phyloP scores from a whole-genome alignment of 371 early-diverging fungal species.

The Mortierella sp. region DNA sequence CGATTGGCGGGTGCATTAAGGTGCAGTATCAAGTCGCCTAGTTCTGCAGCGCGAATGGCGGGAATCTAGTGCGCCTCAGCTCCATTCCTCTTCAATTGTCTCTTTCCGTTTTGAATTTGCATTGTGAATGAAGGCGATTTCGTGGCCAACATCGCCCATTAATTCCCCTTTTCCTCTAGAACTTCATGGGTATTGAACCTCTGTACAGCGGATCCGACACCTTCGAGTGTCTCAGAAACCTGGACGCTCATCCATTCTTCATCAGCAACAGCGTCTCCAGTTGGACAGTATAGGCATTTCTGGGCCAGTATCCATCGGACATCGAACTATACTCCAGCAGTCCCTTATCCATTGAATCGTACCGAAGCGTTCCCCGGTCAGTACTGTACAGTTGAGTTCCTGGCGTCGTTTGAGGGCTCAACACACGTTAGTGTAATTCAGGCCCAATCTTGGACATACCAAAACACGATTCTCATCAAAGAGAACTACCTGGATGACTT shows the following conservation, averaged over 20 bases:
- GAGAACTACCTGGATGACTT: slow-evolving; percentile 17
- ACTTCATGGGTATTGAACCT: slow-evolving; percentile 12
- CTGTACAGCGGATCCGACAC: slow-evolving; percentile 16
- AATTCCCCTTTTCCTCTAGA: background rate
- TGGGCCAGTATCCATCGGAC: slow-evolving; percentile 19
- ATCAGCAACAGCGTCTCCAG: background rate
- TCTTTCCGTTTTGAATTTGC: slow-evolving; percentile 4
- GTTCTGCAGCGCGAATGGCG: slow-evolving; percentile 28
- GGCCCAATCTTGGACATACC: slow-evolving; percentile 20
- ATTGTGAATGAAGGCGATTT: slow-evolving; percentile 16
- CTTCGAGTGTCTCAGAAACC: slow-evolving; percentile 9
- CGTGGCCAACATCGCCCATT: background rate
- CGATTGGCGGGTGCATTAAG: slow-evolving; percentile 3
- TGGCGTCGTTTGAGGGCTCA: slow-evolving; percentile 13
- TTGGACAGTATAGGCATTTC: background rate
- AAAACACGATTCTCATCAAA: slow-evolving; percentile 23
- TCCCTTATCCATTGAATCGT: slow-evolving; percentile 12
- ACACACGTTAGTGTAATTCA: slow-evolving; percentile 12
- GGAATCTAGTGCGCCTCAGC: slow-evolving; percentile 23
- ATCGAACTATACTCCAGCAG: slow-evolving; percentile 11
- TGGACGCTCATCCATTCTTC: background rate
- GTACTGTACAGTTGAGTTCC: slow-evolving; percentile 14
- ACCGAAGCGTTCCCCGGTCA: slow-evolving; percentile 13
- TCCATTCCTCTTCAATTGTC: slow-evolving; percentile 12
- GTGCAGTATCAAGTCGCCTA: slow-evolving; percentile 22